Base-by-base conservation (phyloP, 371 early-diverging fungal genomes). In the Rhizopus microsporus region DNA sequence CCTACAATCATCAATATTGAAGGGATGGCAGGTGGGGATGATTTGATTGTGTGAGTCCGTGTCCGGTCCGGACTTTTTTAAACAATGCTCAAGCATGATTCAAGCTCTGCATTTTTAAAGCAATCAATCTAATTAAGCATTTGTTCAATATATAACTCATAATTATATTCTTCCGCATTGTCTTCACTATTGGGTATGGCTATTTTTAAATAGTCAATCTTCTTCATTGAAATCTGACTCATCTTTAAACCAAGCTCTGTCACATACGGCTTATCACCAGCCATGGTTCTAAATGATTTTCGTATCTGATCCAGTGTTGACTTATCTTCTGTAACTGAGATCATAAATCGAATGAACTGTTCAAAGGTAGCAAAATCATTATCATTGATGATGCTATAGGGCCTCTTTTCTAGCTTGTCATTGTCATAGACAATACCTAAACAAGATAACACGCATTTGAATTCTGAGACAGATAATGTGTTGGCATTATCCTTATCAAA, bases 241-340 rank as follows among this genome's bases (percentile, higher is more conserved):
- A 82, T 77, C 55, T 74, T 79, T 45, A 92, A 63, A 58, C 93
- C 92, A 15, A 84, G 59, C 59, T 86, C 88, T 0, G 91, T 91
- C 9, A 92, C 83, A 67, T 84, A 91, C 1, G 87, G 87, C 68
- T 93, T 95, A 43, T 91, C 95, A 4, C 78, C 86, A 1, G 96
- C 92, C 50, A 96, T 83, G 15, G 89, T 84, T 47, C 83, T 77
- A 86, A 97, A 97, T 17, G 97, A 88, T 53, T 89, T 86, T 30
- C 75, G 75, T 8, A 97, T 76, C 72, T 96, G 95, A 48, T 92
- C 93, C 1, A 93, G 89, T 5, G 91, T 87, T 3, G 93, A 89
- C 59, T 91, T 87, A 71, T 97, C 97, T 76, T 97, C 96, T 17
- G 93, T 92, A 3, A 93, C 82, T 33, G 84, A 83, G 4, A 91